Base-by-base conservation (phyloP, 768 basidiomycete genomes). In the Russula olivacea region DNA sequence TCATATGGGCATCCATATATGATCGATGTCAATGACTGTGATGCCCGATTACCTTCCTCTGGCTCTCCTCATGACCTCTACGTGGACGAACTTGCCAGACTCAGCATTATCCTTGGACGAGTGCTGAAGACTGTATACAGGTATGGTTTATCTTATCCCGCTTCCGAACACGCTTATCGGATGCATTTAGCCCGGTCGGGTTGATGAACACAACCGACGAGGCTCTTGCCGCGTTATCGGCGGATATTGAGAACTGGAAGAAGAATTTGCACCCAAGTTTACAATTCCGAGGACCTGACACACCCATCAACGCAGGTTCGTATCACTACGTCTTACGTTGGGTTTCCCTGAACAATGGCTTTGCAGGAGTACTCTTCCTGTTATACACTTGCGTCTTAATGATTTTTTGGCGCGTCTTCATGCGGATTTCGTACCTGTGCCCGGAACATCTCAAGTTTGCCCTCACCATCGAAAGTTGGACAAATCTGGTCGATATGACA, bases 341-440 rank as follows among this genome's bases (percentile, higher is more conserved):
- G 38, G 23, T n/a, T 36, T 21, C 32, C 25, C 51, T 61, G 53
- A 51, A 10, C 45, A 55, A 50, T 30, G 32, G 58, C 28, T 43
- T 8, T 23, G 23, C 68, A 91, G 95, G 96, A 47, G 78, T 97
- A 59, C 78, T 99, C 25, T 94, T 97, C 74, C 74, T 98, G 57
- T 79, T 93, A 45, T 94, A 91, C 72, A 83, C 89, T 34, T 93
- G 91, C 71, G 86, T 98, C 49, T 88, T 86, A 68, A 97, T 98
- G 86, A 90, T 98, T 74, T 95, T 97, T 76, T 97, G 93, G 87
- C 88, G 96, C 55, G 93, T 97, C 36, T 98, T 98, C 78, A 95
- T 98, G 92, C 85, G 96, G 56, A 93, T 98, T 74, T 93, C 91
- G 61, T 98, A 97, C 76, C 81, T 86, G 21, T 90, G 91, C 71